Evolutionary conservation across 2,329 filamentous ascomycete genomes (phyloP), one percentile per base, ranked within the genome.

Genomic region (Anthostomella pinea): DNA sequence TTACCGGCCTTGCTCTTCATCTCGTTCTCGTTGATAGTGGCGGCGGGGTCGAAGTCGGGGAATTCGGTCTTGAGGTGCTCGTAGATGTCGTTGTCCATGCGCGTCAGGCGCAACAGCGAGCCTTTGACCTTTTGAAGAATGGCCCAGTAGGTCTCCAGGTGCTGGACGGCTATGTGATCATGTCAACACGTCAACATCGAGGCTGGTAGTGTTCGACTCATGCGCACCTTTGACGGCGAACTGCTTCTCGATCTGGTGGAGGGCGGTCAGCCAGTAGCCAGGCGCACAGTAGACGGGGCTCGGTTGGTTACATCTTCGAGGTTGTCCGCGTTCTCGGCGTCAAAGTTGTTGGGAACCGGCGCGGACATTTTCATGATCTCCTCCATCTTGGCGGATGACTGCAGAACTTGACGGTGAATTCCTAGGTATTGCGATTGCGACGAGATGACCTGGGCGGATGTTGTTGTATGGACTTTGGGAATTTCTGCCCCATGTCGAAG

Each of bases 1-100:
- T 98, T 98, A 61, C 91, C 91, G 10, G 72, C 67, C 70, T 95
- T 94, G 77, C 87, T 96, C 82, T 98, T 98, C 91, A 98, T 96
- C 54, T 86, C 75, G 52, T 95, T 84, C 69, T 98, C 93, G 60
- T 95, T 67, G 48, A 98, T 83, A 8, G 85, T 85, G 26, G 69
- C 80, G 13, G 81, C 77, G 1, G 89, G 81, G 64, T 98, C 86
- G 58, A 95, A 94, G 19, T 97, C 93, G 49, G 93, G 93, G 57
- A 98, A 97, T 33, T 88, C 87, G 48, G 74, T 72, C 65, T 82
- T 82, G 54, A 98, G 85, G 66, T 96, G 88, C 50, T 87, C 84
- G 66, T 86, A 82, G 65, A 98, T 98, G 28, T 96, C 89, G 62
- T 97, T 84, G 68, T 98, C 93, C 56, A 94, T 77, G 70, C 91